Evolutionary conservation across 352 stramenopile species (phyloP), one percentile per base, ranked within the genome.

Genomic region (Phytopythium boreale): DNA sequence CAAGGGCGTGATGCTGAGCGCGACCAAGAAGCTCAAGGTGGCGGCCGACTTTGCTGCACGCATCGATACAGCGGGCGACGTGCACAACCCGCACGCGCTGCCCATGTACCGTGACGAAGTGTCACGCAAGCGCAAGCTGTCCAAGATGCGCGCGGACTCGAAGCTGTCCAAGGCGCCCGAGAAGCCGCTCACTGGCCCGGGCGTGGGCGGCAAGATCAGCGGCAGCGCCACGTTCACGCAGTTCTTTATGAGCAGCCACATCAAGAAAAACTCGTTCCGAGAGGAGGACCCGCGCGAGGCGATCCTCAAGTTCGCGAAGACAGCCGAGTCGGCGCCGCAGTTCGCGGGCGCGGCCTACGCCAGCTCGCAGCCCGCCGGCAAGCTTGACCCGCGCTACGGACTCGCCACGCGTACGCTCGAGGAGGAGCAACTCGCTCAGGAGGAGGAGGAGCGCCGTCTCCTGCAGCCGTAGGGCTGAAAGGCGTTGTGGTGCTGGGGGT

Each of bases 221-320:
- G 85, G 85, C 56, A 88, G 74, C 60, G 87, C 87, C n/a, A 89
- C 81, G 24, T 91, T 95, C 63, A 95, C 87, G 66, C 87, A 95
- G 62, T 93, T 89, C 62, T 95, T 93, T 37, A 95, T 95, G 87
- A 90, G 81, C 64, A 90, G 75, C 65, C 87, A 95, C 47, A 88
- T 95, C 71, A 89, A 89, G 68, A 92, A 92, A 70, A 84, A 72
- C 24, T 92, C 83, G 31, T 93, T 95, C 69, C 84, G 87, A 31
- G 85, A 92, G 56, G 82, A 96, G 77, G 87, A 96, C 36, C 87
- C 87, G 29, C 84, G 87, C 12, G 82, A 90, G 56, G 87, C 87
- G n/a, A 92, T 96, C 49, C 63, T 96, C 37, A 91, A 94, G 70
- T 94, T 94, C 56, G 87, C 87, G 41, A 88, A 96, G 56, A 72